Evolutionary conservation across 805 yeast genomes (phyloP).

Genomic region (Dipodascus albidus): DNA sequence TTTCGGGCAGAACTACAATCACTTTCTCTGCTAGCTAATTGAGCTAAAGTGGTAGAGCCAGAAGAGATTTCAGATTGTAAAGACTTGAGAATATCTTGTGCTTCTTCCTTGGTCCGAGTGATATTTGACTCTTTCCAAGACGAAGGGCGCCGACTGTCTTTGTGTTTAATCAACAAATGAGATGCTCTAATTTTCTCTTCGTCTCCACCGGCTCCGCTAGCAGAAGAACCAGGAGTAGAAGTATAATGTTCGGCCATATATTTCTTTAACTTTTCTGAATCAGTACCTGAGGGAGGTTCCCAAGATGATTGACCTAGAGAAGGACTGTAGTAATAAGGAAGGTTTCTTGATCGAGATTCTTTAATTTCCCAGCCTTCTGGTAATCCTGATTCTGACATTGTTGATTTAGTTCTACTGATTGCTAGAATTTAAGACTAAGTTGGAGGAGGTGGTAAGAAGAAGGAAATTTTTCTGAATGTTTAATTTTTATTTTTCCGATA

Average conservation of each 20-base stretch:
- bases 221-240: constrained; percentile 15
- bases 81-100: constrained; percentile 44
- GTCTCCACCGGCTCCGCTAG: constrained; percentile 10
- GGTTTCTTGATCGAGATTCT: constrained; percentile 65
- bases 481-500: no score
- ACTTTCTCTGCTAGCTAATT: constrained; percentile 70
- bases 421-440: no score
- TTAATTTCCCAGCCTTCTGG: constrained; percentile 79
- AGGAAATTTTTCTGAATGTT: not conserved
- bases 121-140: constrained; percentile 79
- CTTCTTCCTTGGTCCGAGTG: constrained; percentile 74
- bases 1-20: constrained; percentile 81
- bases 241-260: constrained; percentile 37
- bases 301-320: constrained; percentile 66
- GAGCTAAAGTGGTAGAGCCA: constrained; percentile 56
- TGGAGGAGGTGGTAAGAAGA: not conserved
- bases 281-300: constrained; percentile 86
- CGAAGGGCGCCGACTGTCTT: constrained; percentile 75
- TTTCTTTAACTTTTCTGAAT: constrained; percentile 41
- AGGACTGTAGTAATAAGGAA: constrained; percentile 73
- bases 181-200: constrained; percentile 68
- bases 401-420: not conserved
- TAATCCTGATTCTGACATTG: constrained; percentile 46
- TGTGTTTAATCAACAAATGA: constrained; percentile 77
- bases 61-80: constrained; percentile 46